Evolutionary conservation across 1,139 yeast genomes (phyloP).

Genomic region (Hemisphaericaspora xylofermentans): DNA sequence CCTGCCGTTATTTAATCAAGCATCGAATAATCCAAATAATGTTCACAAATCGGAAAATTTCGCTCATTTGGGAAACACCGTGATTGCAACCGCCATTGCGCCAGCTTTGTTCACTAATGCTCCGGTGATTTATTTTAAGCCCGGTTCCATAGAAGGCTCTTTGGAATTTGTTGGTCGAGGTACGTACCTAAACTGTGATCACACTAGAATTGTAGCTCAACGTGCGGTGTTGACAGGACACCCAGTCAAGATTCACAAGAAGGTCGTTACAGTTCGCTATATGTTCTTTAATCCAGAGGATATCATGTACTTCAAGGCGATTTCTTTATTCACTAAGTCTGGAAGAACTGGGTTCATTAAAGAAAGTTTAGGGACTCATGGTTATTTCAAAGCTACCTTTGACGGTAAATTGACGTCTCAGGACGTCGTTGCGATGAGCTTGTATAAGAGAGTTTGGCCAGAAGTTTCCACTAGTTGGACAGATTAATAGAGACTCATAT

Average conservation of each 20-base stretch:
- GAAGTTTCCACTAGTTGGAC: conserved; percentile 37
- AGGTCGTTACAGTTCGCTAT: conserved; percentile 87
- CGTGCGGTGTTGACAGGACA: conserved; percentile 90
- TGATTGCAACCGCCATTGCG: conserved; percentile 85
- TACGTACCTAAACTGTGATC: conserved; percentile 83
- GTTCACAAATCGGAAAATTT: conserved; percentile 86
- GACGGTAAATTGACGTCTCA: conserved; percentile 90
- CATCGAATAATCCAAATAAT: conserved; percentile 73
- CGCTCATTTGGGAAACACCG: conserved; percentile 68
- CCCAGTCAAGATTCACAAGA: conserved; percentile 92
- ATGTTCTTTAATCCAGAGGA: conserved; percentile 96
- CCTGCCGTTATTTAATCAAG: conserved; percentile 80
- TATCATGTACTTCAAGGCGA: conserved; percentile 84
- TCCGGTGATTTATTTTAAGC: conserved; percentile 73
- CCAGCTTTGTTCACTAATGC: conserved; percentile 85
- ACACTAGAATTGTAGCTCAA: conserved; percentile 80
- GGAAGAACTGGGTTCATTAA: conserved; percentile 94
- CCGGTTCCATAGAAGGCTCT: conserved; percentile 33
- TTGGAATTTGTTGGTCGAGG: conserved; percentile 86
- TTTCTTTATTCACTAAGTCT: conserved; percentile 87
- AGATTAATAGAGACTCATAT: conserved; percentile 14
- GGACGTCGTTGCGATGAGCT: conserved; percentile 91
- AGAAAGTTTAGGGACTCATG: conserved; percentile 97
- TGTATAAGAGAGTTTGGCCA: conserved; percentile 95
- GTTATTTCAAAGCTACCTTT: conserved; percentile 93